Evolutionary conservation across 106 monocot genomes (phyloP).

Genomic region (Allium sativum): DNA sequence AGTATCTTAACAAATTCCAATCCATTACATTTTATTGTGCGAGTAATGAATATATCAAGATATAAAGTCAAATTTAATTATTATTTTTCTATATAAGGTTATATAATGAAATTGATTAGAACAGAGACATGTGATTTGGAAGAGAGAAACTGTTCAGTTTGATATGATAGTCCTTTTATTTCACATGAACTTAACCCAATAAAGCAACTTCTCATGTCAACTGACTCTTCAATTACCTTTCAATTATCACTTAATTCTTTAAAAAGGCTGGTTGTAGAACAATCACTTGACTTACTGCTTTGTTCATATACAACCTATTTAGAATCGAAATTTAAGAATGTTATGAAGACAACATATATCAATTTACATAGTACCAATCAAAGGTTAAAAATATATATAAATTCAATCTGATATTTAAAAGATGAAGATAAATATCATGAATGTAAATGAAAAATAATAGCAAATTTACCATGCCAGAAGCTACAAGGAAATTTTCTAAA

Average conservation of each 20-base stretch:
- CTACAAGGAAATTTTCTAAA: too few relatives aligned
- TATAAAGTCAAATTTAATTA: too few relatives aligned
- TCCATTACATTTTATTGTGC: too few relatives aligned
- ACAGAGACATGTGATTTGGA: background rate
- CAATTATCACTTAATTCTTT: constrained; percentile 2
- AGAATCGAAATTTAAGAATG: background rate
- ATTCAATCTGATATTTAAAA: too few relatives aligned
- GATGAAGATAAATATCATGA: too few relatives aligned
- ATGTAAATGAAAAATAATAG: too few relatives aligned
- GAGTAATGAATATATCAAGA: too few relatives aligned
- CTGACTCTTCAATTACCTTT: constrained; percentile 2
- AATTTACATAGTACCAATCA: background rate
- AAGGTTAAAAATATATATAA: too few relatives aligned
- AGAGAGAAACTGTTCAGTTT: background rate
- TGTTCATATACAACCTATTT: constrained; percentile 7
- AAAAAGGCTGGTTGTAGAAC: background rate
- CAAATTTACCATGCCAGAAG: too few relatives aligned
- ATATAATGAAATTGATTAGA: background rate
- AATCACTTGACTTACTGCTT: background rate
- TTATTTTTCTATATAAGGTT: too few relatives aligned
- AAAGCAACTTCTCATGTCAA: background rate
- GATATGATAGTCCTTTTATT: background rate
- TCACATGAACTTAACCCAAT: background rate
- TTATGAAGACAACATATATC: background rate
- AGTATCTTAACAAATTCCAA: background rate